phyloP scores from a whole-genome alignment of 306 rosid genomes.

The Gynostemma pentaphyllum region DNA sequence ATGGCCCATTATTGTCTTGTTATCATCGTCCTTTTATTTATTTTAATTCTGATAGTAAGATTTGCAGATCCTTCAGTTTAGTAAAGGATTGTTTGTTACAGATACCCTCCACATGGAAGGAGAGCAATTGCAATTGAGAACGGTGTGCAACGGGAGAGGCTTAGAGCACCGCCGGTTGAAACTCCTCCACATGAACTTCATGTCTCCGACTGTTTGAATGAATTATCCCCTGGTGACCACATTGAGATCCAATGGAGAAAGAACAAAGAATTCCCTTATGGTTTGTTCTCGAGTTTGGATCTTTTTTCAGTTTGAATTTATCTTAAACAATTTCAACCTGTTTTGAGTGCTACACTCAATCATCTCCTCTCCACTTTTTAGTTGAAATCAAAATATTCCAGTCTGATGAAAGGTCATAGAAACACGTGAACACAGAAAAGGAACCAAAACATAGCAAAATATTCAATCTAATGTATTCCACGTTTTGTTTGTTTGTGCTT shows the following conservation, averaged over 20 bases:
- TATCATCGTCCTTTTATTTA: not conserved
- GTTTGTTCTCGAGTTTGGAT: slow-evolving; percentile 32
- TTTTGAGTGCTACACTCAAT: not conserved
- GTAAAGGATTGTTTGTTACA: slow-evolving; percentile 20
- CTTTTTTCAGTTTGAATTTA: not conserved
- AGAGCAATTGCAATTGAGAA: slow-evolving; percentile 56
- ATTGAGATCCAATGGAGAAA: slow-evolving; percentile 95
- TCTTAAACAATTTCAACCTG: not conserved
- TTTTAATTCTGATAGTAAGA: not conserved
- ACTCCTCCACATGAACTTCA: slow-evolving; percentile 75
- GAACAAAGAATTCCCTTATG: slow-evolving; percentile 91
- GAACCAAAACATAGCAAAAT: not conserved
- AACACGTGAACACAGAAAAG: not conserved
- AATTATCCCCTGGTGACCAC: slow-evolving; percentile 71
- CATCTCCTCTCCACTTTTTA: not conserved
- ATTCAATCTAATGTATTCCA: not conserved
- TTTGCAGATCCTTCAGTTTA: not conserved
- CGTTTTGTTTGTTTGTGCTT: not conserved
- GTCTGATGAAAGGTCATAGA: slow-evolving; percentile 5
- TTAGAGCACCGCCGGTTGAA: slow-evolving; percentile 66
- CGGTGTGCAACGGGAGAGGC: slow-evolving; percentile 73
- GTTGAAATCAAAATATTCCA: not conserved
- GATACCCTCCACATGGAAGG: slow-evolving; percentile 93
- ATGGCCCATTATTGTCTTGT: not conserved
- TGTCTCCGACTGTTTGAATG: slow-evolving; percentile 55